Evolutionary conservation across 2,329 filamentous ascomycete species (phyloP).

Genomic region (Cadophora sp.): DNA sequence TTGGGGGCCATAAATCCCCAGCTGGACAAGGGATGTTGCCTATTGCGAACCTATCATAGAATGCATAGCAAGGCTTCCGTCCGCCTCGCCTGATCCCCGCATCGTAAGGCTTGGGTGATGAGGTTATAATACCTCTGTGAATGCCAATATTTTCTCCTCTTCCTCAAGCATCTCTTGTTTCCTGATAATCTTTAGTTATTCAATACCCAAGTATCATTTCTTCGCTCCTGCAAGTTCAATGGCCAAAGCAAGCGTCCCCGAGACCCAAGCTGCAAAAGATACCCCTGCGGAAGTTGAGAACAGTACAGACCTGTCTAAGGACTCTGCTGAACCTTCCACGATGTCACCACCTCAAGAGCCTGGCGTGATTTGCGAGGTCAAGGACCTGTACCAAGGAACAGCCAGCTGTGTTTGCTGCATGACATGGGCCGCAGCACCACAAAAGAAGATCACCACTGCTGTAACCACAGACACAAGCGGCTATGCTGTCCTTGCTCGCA

Average conservation of each 20-base stretch:
- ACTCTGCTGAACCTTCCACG: neutral
- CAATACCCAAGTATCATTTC: neutral
- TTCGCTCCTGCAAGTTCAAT: neutral
- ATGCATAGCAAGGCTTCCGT: neutral
- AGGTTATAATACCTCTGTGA: neutral
- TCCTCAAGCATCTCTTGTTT: neutral
- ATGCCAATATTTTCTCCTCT: neutral
- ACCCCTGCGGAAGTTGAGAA: neutral
- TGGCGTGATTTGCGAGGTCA: slow-evolving; percentile 18
- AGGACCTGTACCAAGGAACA: slow-evolving; percentile 18
- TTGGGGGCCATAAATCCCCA: neutral
- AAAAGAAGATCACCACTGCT: slow-evolving; percentile 21
- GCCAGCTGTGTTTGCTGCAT: slow-evolving; percentile 25
- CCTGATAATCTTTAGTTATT: too few species aligned
- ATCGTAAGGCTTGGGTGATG: slow-evolving; percentile 3
- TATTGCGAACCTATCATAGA: neutral
- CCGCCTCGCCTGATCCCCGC: neutral
- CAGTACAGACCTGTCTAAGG: neutral
- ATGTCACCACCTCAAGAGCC: slow-evolving; percentile 6
- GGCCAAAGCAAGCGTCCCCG: slow-evolving; percentile 1
- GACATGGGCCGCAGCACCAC: slow-evolving; percentile 19
- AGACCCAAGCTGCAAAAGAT: neutral
- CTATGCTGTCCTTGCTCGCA: slow-evolving; percentile 22
- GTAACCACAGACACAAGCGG: slow-evolving; percentile 19
- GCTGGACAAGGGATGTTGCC: neutral